Evolutionary conservation across 371 early-diverging fungal genomes (phyloP).

Genomic region (Choanephora cucurbitarum): DNA sequence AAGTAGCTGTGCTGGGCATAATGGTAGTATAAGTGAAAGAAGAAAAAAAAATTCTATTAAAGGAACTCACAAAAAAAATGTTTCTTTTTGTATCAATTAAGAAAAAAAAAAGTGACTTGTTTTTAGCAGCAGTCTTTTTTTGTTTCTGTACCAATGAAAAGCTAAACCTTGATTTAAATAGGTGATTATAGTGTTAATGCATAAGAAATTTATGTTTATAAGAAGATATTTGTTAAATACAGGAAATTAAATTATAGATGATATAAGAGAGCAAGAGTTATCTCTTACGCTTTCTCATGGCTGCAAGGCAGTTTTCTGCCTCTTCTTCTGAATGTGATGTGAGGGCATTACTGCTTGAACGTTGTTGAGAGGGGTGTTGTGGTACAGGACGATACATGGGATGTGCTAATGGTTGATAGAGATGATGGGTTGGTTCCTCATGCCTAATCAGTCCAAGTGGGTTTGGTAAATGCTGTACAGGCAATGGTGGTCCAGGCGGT

Average conservation of each 20-base stretch:
- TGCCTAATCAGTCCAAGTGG: constrained; percentile 3
- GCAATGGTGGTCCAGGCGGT: constrained; percentile 2
- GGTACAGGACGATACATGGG: too few species aligned
- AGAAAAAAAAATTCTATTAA: constrained; percentile 1
- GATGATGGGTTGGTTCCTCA: constrained; percentile 20
- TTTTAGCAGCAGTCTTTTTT: background rate
- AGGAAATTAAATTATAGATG: too few species aligned
- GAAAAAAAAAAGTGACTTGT: constrained; percentile 13
- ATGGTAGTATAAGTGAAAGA: background rate
- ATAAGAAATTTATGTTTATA: too few species aligned
- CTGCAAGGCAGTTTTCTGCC: constrained; percentile 12
- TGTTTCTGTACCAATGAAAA: too few species aligned
- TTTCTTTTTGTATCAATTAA: too few species aligned
- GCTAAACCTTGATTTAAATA: too few species aligned
- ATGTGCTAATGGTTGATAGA: constrained; percentile 6
- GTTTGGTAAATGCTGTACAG: constrained; percentile 5
- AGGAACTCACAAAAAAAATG: too few species aligned
- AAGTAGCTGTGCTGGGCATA: constrained; percentile 13
- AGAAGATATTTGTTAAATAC: too few species aligned
- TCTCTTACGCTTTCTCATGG: constrained; percentile 32
- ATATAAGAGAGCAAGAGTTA: background rate
- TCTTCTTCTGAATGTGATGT: constrained; percentile 4
- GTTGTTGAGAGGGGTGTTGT: constrained; percentile 12
- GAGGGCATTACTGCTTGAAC: background rate
- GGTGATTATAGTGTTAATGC: too few species aligned